Evolutionary conservation across 2,329 filamentous ascomycete genomes (phyloP).

Genomic region (Aspergillus ruber): DNA sequence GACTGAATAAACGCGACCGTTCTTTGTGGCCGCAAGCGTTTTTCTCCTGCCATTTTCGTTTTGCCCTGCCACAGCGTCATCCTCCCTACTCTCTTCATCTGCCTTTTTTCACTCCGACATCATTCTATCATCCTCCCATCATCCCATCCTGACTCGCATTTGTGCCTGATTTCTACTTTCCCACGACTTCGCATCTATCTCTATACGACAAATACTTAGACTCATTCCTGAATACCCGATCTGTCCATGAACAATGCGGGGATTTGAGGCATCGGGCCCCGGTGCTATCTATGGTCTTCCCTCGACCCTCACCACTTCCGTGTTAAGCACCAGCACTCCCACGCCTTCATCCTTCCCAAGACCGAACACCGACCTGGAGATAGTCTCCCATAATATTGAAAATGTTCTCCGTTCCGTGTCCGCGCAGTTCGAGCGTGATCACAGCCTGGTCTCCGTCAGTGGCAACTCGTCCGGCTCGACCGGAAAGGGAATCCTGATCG

Average conservation of each 20-base stretch:
- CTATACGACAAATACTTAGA: not conserved
- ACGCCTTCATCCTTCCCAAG: conserved; percentile 14
- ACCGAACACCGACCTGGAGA: conserved; percentile 9
- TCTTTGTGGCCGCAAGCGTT: conserved; percentile 18
- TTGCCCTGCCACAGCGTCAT: conserved; percentile 1
- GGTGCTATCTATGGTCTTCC: conserved; percentile 29
- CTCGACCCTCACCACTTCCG: conserved; percentile 26
- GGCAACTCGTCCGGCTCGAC: conserved; percentile 47
- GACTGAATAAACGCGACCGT: not conserved
- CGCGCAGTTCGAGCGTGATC: conserved; percentile 15
- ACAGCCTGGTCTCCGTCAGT: conserved; percentile 24
- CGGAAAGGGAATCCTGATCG: conserved; percentile 81
- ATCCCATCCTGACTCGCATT: conserved; percentile 1
- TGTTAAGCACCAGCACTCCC: conserved; percentile 22
- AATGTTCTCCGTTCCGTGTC: conserved; percentile 22
- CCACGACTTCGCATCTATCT: not conserved
- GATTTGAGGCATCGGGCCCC: conserved; percentile 33
- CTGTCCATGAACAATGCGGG: conserved; percentile 35
- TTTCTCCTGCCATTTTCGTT: conserved; percentile 12
- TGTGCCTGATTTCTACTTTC: not conserved
- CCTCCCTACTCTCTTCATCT: conserved; percentile 7
- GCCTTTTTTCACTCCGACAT: conserved; percentile 4
- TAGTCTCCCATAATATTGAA: conserved; percentile 33
- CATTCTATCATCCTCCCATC: conserved; percentile 1
- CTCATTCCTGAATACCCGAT: not conserved